Evolutionary conservation across 306 rosid genomes (phyloP).

Genomic region (Ormosia emarginata): DNA sequence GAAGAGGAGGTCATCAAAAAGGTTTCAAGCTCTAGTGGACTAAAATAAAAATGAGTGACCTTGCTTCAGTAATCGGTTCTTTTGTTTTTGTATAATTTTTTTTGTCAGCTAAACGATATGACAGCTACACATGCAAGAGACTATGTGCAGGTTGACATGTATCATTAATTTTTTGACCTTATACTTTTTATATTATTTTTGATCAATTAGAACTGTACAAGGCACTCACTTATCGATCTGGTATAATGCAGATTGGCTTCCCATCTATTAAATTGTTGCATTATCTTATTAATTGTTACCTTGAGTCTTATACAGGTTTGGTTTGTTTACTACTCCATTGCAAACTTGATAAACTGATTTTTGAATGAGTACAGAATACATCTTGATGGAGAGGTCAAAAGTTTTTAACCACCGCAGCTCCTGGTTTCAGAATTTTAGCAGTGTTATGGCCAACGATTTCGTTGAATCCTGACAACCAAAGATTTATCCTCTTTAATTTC

Average conservation of each 20-base stretch:
- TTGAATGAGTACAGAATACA: background rate
- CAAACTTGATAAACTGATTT: background rate
- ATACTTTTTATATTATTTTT: background rate
- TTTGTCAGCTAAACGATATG: background rate
- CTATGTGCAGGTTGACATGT: background rate
- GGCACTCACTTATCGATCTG: background rate
- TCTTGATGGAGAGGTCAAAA: background rate
- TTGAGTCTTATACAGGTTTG: background rate
- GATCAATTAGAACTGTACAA: background rate
- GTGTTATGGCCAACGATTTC: background rate
- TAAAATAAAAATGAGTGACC: conserved; percentile 22
- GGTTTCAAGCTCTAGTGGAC: conserved; percentile 68
- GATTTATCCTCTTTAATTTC: no score
- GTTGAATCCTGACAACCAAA: background rate
- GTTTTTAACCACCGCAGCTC: background rate
- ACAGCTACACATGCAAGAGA: background rate
- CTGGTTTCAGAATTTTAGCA: background rate
- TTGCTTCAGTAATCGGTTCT: background rate
- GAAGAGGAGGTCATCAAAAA: conserved; percentile 68
- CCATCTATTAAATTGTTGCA: background rate
- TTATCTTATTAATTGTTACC: background rate
- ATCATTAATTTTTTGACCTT: background rate
- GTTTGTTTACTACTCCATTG: background rate
- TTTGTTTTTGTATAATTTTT: background rate
- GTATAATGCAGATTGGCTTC: background rate